Percentiles rank a stretch among this genome's conserved stretches.
These are phyloP conservation scores for Ormosia semicastrata DNA, from an alignment of 306 rosid species.

Conservation along the genomic window DNA sequence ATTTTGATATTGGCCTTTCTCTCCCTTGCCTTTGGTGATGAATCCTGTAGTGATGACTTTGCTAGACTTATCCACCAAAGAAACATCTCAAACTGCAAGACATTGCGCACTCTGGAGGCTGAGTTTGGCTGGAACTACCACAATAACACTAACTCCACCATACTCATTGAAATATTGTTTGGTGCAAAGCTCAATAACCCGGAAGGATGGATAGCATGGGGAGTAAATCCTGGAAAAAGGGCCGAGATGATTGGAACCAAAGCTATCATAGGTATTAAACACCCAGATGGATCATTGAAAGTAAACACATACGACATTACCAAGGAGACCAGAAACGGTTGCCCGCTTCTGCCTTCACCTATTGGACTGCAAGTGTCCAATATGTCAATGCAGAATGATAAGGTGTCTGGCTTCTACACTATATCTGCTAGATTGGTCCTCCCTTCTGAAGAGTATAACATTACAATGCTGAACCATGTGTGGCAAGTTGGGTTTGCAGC, in stretches of 20 bases:
- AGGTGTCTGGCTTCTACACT: not conserved
- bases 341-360: constrained; percentile 33
- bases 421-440: constrained; percentile 46
- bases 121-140: constrained; percentile 57
- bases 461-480: constrained; percentile 50
- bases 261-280: constrained; percentile 57
- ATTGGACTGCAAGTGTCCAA: not conserved
- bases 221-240: constrained; percentile 56
- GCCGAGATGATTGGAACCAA: constrained; percentile 75
- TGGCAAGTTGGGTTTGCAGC: constrained; percentile 68
- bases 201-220: constrained; percentile 77
- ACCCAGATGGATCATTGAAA: not conserved
- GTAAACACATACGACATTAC: constrained; percentile 44
- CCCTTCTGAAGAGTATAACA: constrained; percentile 11
- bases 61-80: fast-evolving
- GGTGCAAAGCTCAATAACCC: not conserved
- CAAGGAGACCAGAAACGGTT: constrained; percentile 43
- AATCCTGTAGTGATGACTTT: not conserved
- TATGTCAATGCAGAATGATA: not conserved
- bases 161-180: constrained; percentile 37
- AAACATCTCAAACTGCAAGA: constrained; percentile 46
- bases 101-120: constrained; percentile 52
- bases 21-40: not conserved
- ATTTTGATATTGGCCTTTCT: constrained; percentile 15
- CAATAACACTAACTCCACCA: not conserved